Evolutionary conservation across 1,284 basidiomycete species (phyloP), one percentile per base, ranked within the genome.

Genomic region (Cystobasidiaceae sp.): DNA sequence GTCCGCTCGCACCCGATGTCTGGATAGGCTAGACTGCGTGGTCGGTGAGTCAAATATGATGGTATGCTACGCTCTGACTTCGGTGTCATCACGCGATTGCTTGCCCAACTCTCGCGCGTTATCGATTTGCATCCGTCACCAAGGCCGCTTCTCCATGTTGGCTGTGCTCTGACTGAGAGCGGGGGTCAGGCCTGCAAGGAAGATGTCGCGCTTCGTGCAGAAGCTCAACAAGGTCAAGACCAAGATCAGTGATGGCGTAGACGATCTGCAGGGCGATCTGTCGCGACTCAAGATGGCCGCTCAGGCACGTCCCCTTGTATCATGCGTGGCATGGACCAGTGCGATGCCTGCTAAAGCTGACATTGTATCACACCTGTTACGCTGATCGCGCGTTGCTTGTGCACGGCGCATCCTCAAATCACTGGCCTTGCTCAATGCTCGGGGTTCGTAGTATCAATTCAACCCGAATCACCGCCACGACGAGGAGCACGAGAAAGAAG

Each of bases 391-490:
- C 19, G 15, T 41, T 41, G 50, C 25, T n/a, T 37, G 32, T 32
- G 23, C 25, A 44, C n/a, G 21, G 15, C 8, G 37, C 9, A 9
- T 17, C 34, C 37, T 15, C 28, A 23, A 7, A 44, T 28, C 13
- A 23, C 15, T 8, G 45, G n/a, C 11, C 9, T 34, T 50, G 21
- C 44, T 80, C 68, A 78, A 2, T 23, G 11, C 19, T 46, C 13
- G 19, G 21, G 27, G 13, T n/a, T 15, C 5, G 41, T 23, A 52
- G 50, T 52, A 52, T 15, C 37, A 32, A 9, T 52, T 37, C 50
- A 52, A 52, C 33, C 50, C 79, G 5, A 78, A 79, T 67, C 80
- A 81, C 66, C 76, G 90, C 44, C 91, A 93, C 75, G 89, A 93
- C 74, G 85, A 82, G 39, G 68, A 55, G 19, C 39, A 55, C 34